Conservation (phyloP, 1,284 basidiomycete genomes). For the Ustilago trichophora region DNA sequence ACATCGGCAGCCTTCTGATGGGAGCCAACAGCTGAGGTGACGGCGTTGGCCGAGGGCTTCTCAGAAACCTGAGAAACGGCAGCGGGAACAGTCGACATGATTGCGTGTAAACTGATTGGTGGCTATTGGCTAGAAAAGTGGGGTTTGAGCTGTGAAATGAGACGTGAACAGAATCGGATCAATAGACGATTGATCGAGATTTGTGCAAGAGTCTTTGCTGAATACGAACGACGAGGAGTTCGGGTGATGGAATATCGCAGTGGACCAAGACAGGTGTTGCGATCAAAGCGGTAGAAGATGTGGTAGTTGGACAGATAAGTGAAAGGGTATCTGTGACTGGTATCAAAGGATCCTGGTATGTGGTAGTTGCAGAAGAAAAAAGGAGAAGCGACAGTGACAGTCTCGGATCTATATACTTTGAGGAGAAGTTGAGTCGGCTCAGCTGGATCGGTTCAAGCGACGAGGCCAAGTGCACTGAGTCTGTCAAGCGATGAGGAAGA, state of each 20-base stretch:
- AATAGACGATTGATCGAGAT: conserved; percentile 31
- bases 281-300: background rate
- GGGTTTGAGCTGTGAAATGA: no score
- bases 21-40: conserved; percentile 36
- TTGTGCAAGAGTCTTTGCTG: conserved; percentile 1
- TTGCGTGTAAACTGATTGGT: no score
- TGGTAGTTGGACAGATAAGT: conserved; percentile 24
- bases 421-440: background rate
- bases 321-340: conserved; percentile 34
- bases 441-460: background rate
- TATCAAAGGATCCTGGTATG: conserved; percentile 35
- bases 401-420: conserved; percentile 31
- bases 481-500: no score
- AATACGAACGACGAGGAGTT: no score
- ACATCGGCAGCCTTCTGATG: conserved; percentile 52
- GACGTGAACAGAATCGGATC: conserved; percentile 22
- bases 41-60: conserved; percentile 42
- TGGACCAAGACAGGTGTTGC: conserved; percentile 48
- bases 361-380: conserved; percentile 8
- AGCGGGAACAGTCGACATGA: conserved; percentile 38
- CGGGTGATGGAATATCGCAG: conserved; percentile 27
- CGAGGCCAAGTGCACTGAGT: no score
- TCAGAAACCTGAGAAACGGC: conserved; percentile 45
- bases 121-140: no score
- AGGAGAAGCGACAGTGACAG: no score